Base-by-base conservation (phyloP, 2,329 filamentous ascomycete species). In the Colletotrichum filicis region DNA sequence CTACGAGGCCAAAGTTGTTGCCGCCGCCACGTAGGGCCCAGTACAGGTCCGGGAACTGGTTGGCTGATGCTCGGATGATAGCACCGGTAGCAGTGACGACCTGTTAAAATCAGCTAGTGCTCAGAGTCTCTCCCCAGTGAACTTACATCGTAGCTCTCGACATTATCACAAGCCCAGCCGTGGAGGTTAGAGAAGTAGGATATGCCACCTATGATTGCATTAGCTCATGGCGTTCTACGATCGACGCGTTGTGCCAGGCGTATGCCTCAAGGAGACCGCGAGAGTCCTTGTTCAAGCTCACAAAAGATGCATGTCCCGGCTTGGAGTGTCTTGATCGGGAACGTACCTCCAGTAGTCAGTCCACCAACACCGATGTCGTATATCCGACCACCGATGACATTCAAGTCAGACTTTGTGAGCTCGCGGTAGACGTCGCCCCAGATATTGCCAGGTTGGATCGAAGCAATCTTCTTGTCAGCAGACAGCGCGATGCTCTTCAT, bases 1-100 rank as follows among this genome's bases (percentile, higher is more conserved):
- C 82, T 5, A 91, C 87, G 4, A 91, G 82, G n/a, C 86, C 89
- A 74, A 88, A 91, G 59, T 86, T 90, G 42, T 87, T 88, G 2
- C 88, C 87, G 3, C 87, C 87, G 22, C 88, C 88, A 49, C 84
- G 82, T 1, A 91, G 82, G 2, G 88, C 90, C 87, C 88, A 91
- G 79, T 87, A 91, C 1, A 92, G 81, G 67, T 91, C 88, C 0
- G 82, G 70, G 68, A 90, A 83, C 24, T 85, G 75, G 2, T 79
- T 78, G 4, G 78, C 79, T 6, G 80, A 84, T 3, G 85, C 87
- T 2, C 80, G 83, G 1, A 87, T 75, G 22, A 86, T 77, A 16
- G 80, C 74, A 1, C 88, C 88, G 32, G 79, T 79, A 0, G 84
- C 85, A 9, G 85, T 84, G 2, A 90, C 82, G 5, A 87, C 82